These are phyloP conservation scores for Puccinia triticina DNA, from an alignment of 1,284 basidiomycete genomes.

Conservation along the genomic window DNA sequence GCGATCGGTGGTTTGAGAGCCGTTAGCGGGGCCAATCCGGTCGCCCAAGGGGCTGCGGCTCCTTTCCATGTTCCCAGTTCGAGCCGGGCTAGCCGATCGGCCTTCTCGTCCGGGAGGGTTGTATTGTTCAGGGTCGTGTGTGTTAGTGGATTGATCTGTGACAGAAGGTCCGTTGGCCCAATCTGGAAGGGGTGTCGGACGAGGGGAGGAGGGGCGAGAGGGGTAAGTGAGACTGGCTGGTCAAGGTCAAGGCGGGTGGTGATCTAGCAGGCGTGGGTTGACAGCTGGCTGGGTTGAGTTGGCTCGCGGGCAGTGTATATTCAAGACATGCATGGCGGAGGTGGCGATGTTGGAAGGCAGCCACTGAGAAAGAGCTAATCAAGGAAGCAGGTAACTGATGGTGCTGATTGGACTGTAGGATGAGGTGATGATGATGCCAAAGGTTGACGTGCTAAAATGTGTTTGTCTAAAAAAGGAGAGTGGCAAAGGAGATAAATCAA, in stretches of 20 bases:
- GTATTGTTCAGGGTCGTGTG: background rate
- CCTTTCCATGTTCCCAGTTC: constrained; percentile 18
- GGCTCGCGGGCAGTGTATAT: constrained; percentile 2
- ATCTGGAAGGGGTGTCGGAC: constrained; percentile 28
- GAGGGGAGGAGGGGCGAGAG: background rate
- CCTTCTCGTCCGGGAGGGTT: background rate
- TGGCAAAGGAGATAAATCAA: background rate
- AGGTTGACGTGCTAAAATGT: background rate
- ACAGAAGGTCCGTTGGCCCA: constrained; percentile 48
- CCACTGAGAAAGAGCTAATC: background rate
- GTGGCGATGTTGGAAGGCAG: background rate
- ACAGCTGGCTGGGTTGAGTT: background rate
- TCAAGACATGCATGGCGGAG: background rate
- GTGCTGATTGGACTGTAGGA: background rate
- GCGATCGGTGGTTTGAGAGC: constrained; percentile 44
- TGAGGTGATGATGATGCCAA: background rate
- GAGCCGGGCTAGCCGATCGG: constrained; percentile 26
- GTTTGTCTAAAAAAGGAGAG: background rate
- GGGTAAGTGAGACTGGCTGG: constrained; percentile 5
- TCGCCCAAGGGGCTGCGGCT: constrained; percentile 39
- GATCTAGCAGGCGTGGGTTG: background rate
- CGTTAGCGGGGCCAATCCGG: background rate
- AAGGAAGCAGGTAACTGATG: too few species aligned
- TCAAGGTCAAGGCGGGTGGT: background rate
- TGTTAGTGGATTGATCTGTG: background rate